These are phyloP conservation scores for Beauveria scarabaeidicola DNA, from an alignment of 2,329 filamentous ascomycete genomes.

Conservation along the genomic window DNA sequence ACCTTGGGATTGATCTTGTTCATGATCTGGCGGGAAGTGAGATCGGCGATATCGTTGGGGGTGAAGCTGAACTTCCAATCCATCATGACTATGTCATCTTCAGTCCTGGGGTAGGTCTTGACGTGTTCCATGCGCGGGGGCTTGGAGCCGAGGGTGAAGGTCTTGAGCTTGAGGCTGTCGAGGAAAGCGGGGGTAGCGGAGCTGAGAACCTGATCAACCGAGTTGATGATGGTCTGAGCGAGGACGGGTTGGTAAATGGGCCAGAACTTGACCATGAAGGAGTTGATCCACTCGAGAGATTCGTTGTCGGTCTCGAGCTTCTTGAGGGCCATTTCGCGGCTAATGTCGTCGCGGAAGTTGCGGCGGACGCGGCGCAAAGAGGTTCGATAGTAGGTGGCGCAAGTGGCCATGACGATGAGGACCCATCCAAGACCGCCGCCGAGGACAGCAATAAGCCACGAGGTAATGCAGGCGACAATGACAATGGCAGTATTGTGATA, in stretches of 20 bases:
- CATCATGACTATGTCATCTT: conserved; percentile 95
- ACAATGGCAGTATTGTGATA: conserved; percentile 97
- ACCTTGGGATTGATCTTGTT: conserved; percentile 97
- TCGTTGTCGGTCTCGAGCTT: conserved; percentile 84
- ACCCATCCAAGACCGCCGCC: conserved; percentile 92
- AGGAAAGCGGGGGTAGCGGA: conserved; percentile 86
- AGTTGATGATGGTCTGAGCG: conserved; percentile 82
- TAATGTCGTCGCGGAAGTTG: conserved; percentile 92
- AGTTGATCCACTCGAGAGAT: conserved; percentile 98
- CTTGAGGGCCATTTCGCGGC: conserved; percentile 78
- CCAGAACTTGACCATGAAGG: conserved; percentile 98
- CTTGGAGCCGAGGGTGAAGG: conserved; percentile 89
- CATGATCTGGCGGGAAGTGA: conserved; percentile 83
- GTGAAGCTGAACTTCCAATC: conserved; percentile 99
- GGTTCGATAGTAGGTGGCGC: conserved; percentile 92
- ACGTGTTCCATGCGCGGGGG: conserved; percentile 95
- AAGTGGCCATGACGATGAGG: conserved; percentile 83
- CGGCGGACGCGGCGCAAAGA: conserved; percentile 87
- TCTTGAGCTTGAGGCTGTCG: conserved; percentile 88
- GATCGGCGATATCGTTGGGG: conserved; percentile 84
- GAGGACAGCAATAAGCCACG: conserved; percentile 82
- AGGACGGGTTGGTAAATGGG: conserved; percentile 95
- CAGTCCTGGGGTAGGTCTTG: conserved; percentile 92
- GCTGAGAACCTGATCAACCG: conserved; percentile 92
- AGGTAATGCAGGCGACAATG: conserved; percentile 80